phyloP scores from a whole-genome alignment of 2,329 filamentous ascomycete species.

The Pestalotiopsis sp. region DNA sequence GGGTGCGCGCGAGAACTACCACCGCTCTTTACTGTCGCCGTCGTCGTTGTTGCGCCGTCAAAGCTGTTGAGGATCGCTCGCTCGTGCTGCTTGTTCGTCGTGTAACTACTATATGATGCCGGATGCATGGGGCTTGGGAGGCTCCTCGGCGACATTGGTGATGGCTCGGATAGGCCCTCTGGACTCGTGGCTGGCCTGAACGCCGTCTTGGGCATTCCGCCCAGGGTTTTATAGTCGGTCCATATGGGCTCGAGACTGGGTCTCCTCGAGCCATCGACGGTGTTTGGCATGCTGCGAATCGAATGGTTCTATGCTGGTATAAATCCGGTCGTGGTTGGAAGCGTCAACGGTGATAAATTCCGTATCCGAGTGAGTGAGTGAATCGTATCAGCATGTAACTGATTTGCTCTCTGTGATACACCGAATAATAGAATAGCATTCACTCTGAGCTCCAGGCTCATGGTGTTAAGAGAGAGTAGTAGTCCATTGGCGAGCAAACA shows the following conservation, averaged over 20 bases:
- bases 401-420: neutral
- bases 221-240: conserved; percentile 30
- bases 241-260: conserved; percentile 38
- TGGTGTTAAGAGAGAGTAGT: neutral
- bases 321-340: neutral
- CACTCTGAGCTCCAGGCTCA: neutral
- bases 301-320: neutral
- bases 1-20: conserved; percentile 1
- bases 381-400: neutral
- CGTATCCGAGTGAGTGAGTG: neutral
- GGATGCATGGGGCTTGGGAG: conserved; percentile 37
- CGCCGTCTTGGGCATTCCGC: conserved; percentile 22
- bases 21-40: conserved; percentile 16
- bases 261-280: conserved; percentile 19
- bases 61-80: conserved; percentile 35
- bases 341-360: neutral
- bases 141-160: conserved; percentile 30
- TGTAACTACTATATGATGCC: conserved; percentile 32
- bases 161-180: conserved; percentile 25
- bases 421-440: neutral
- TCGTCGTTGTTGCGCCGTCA: conserved; percentile 17
- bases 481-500: neutral
- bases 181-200: conserved; percentile 26
- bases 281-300: neutral
- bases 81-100: conserved; percentile 37